phyloP scores from a whole-genome alignment of 169 alveolate species.

The Plasmodium adleri region DNA sequence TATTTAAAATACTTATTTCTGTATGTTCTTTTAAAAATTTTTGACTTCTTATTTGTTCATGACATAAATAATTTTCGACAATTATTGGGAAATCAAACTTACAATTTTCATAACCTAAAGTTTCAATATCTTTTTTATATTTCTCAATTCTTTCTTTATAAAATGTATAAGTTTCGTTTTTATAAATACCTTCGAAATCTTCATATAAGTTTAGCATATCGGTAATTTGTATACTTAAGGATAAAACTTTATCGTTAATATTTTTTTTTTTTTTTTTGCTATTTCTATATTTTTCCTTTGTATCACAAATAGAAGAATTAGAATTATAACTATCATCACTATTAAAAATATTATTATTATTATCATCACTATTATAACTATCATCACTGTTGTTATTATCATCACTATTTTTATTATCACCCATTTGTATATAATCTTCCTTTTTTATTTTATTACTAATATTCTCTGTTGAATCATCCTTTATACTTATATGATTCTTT shows the following conservation, averaged over 20 bases:
- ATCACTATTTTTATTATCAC: neutral
- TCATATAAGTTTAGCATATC: slow-evolving; percentile 46
- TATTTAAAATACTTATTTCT: slow-evolving; percentile 39
- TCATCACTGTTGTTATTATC: neutral
- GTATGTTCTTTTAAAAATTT: slow-evolving; percentile 60
- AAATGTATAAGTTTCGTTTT: slow-evolving; percentile 41
- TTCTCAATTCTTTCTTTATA: slow-evolving; percentile 32
- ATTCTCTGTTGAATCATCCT: neutral
- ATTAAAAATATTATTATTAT: neutral
- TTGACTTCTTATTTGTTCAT: slow-evolving; percentile 64
- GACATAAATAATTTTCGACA: slow-evolving; percentile 58
- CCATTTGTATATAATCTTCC: neutral
- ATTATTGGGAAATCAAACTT: slow-evolving; percentile 33
- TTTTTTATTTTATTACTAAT: neutral
- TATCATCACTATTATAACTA: neutral
- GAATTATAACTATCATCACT: neutral
- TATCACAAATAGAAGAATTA: neutral
- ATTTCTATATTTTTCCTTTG: neutral
- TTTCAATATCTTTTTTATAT: neutral
- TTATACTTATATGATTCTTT: neutral
- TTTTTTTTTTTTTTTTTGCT: neutral
- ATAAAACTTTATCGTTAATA: slow-evolving; percentile 31
- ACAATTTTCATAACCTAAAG: neutral
- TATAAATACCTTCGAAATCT: slow-evolving; percentile 39
- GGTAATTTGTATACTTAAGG: slow-evolving; percentile 8